Evolutionary conservation across 1,284 basidiomycete species (phyloP).

Genomic region (Wolfiporia cocos): DNA sequence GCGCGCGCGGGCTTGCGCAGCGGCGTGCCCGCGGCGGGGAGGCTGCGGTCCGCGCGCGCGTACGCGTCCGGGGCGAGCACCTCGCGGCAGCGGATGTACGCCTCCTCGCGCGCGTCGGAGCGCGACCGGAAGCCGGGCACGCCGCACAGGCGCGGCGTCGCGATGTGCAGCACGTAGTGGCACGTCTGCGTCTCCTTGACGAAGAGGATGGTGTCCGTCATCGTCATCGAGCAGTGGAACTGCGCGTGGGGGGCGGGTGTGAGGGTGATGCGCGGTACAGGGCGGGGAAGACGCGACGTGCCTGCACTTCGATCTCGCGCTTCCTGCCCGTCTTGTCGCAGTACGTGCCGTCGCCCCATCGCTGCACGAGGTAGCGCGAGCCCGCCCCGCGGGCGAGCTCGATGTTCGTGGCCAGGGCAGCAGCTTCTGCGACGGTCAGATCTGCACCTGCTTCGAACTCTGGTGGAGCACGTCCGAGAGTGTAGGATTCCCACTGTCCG

Average conservation of each 20-base stretch:
- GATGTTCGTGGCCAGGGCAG: slow-evolving; percentile 55
- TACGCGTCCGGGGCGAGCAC: slow-evolving; percentile 40
- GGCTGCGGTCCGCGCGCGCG: slow-evolving; percentile 24
- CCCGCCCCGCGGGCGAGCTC: slow-evolving; percentile 71
- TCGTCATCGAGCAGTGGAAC: slow-evolving; percentile 94
- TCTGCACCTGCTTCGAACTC: slow-evolving; percentile 55
- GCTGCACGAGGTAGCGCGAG: slow-evolving; percentile 87
- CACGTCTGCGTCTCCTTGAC: slow-evolving; percentile 90
- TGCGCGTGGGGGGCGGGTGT: slow-evolving; percentile 24
- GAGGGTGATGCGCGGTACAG: slow-evolving; percentile 2
- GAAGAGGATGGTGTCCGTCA: slow-evolving; percentile 80
- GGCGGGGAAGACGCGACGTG: slow-evolving; percentile 25
- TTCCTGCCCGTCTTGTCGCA: slow-evolving; percentile 87
- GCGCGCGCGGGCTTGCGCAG: slow-evolving; percentile 37
- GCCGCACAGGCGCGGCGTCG: slow-evolving; percentile 87
- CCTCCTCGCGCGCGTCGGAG: slow-evolving; percentile 58
- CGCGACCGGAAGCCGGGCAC: slow-evolving; percentile 86
- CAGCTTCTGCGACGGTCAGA: slow-evolving; percentile 60
- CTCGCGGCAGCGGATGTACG: slow-evolving; percentile 70
- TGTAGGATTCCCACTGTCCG: slow-evolving; percentile 83
- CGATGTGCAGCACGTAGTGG: slow-evolving; percentile 87
- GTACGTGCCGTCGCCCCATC: slow-evolving; percentile 84
- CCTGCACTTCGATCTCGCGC: slow-evolving; percentile 91
- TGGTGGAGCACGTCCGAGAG: slow-evolving; percentile 65
- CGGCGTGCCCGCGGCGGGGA: slow-evolving; percentile 51